Percentiles rank a stretch among this genome's conserved stretches.
Evolutionary conservation across 164 flowering plant species (phyloP).

Genomic region (Litsea cubeba): DNA sequence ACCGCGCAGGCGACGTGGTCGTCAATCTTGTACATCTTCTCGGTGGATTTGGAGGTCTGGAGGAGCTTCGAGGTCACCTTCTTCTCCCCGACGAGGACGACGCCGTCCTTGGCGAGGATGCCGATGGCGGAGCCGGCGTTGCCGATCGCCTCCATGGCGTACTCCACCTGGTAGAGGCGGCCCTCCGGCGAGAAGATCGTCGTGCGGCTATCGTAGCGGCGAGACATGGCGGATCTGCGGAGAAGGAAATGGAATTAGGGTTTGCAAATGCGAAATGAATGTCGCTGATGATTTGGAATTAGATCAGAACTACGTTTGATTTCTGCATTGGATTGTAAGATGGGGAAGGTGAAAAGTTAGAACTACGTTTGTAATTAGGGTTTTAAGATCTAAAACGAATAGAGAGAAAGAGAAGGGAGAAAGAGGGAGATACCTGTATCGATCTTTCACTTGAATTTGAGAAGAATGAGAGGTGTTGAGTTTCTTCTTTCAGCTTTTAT

Average conservation of each 20-base stretch:
- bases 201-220: slow-evolving; percentile 22
- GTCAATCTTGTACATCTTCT: slow-evolving; percentile 23
- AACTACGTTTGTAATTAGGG: too few species aligned
- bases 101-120: slow-evolving; percentile 17
- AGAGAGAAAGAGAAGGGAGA: too few species aligned
- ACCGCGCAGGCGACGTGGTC: slow-evolving; percentile 21
- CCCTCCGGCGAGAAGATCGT: slow-evolving; percentile 25
- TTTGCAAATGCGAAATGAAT: too few species aligned
- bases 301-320: too few species aligned
- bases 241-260: neutral
- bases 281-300: too few species aligned
- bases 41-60: slow-evolving; percentile 19
- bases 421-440: too few species aligned
- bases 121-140: slow-evolving; percentile 26
- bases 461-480: too few species aligned
- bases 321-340: too few species aligned
- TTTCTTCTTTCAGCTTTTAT: too few species aligned
- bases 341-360: too few species aligned
- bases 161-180: slow-evolving; percentile 25
- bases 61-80: slow-evolving; percentile 26
- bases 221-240: slow-evolving; percentile 11
- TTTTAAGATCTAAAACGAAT: too few species aligned
- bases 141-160: slow-evolving; percentile 25
- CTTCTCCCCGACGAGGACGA: slow-evolving; percentile 23
- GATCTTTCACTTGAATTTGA: too few species aligned